Conservation (phyloP, 768 basidiomycete genomes). For the Amylocystis lapponica region DNA sequence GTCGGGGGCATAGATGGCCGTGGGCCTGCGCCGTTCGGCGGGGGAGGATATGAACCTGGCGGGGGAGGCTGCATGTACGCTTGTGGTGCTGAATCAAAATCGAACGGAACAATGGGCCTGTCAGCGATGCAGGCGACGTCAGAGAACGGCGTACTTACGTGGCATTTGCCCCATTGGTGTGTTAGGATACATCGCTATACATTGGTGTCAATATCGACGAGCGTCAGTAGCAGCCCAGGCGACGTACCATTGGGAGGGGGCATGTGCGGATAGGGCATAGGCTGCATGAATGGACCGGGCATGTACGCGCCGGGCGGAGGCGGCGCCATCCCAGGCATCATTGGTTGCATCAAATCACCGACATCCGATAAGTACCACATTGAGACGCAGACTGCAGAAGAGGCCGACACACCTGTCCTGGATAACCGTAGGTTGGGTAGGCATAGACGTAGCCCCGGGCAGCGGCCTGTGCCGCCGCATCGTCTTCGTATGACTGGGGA, state of each 20-base stretch:
- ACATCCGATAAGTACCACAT: not conserved
- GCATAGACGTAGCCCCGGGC: constrained; percentile 61
- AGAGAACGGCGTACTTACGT: constrained; percentile 47
- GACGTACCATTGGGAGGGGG: constrained; percentile 63
- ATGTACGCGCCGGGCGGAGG: constrained; percentile 79
- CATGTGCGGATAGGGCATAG: constrained; percentile 82
- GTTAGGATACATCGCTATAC: constrained; percentile 70
- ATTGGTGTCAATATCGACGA: not conserved
- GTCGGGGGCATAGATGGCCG: constrained; percentile 91
- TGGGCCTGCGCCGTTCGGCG: constrained; percentile 72
- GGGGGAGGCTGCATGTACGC: constrained; percentile 77
- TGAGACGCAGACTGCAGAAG: too few relatives aligned
- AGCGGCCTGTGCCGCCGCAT: constrained; percentile 50
- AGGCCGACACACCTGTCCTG: constrained; percentile 63
- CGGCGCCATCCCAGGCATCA: constrained; percentile 83
- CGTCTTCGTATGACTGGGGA: constrained; percentile 77
- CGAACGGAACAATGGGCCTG: too few relatives aligned
- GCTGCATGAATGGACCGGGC: constrained; percentile 77
- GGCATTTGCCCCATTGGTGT: constrained; percentile 86
- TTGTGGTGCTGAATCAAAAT: constrained; percentile 46
- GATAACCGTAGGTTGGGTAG: constrained; percentile 74
- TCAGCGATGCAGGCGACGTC: not conserved
- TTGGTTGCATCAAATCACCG: constrained; percentile 40
- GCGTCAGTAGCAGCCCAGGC: constrained; percentile 6
- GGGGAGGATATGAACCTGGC: constrained; percentile 70